A percentile compares a stretch with the other conserved stretches of the same genome.
Conservation (phyloP, 805 yeast species). For the Starmera quercuum region DNA sequence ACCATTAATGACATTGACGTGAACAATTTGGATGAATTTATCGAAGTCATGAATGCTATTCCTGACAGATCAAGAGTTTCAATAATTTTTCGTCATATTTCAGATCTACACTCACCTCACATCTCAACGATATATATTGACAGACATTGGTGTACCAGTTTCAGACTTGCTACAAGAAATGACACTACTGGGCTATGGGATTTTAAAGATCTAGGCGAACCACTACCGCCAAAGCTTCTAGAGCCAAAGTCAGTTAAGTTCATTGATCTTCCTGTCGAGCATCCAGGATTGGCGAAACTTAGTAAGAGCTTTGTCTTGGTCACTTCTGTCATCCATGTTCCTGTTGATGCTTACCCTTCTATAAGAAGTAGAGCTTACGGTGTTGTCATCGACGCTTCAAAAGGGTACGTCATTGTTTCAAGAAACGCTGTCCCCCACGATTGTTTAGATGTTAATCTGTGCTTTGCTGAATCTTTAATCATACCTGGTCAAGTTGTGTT, state of each 20-base stretch:
- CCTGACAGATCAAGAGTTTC: slow-evolving; percentile 74
- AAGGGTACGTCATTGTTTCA: slow-evolving; percentile 75
- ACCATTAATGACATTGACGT: slow-evolving; percentile 69
- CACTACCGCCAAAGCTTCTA: slow-evolving; percentile 46
- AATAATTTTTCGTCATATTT: slow-evolving; percentile 64
- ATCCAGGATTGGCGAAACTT: slow-evolving; percentile 42
- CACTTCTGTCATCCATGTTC: slow-evolving; percentile 53
- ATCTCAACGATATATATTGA: slow-evolving; percentile 66
- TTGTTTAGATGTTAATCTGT: slow-evolving; percentile 56
- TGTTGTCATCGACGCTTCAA: slow-evolving; percentile 69
- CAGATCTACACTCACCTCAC: slow-evolving; percentile 71
- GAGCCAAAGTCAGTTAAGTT: slow-evolving; percentile 60
- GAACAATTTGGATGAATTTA: slow-evolving; percentile 65
- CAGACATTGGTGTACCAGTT: slow-evolving; percentile 76
- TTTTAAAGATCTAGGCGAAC: slow-evolving; percentile 39
- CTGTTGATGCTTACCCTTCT: slow-evolving; percentile 69
- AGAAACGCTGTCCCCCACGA: slow-evolving; percentile 80
- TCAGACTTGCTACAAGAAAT: slow-evolving; percentile 60
- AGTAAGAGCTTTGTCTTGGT: slow-evolving; percentile 69
- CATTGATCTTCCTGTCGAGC: slow-evolving; percentile 58
- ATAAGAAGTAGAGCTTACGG: slow-evolving; percentile 63
- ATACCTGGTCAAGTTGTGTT: slow-evolving; percentile 77
- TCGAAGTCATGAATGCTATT: slow-evolving; percentile 67
- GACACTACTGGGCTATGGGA: slow-evolving; percentile 55
- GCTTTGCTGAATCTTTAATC: slow-evolving; percentile 79